Base-by-base conservation (phyloP, 352 stramenopile genomes). In the Phytophthora pinifolia region DNA sequence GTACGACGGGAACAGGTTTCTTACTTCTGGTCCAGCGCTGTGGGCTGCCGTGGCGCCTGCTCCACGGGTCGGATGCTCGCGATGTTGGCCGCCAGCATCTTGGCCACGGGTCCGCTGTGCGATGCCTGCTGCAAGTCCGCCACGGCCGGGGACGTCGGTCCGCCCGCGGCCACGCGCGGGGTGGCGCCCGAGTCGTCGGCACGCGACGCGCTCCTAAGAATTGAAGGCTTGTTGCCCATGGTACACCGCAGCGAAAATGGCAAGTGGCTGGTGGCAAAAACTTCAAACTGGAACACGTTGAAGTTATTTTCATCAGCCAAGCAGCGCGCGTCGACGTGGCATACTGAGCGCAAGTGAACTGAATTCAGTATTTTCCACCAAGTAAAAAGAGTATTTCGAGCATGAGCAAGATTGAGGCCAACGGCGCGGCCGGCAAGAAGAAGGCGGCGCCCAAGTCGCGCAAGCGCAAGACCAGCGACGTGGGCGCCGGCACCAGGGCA, bases 391-490 rank as follows among this genome's bases (percentile, higher is more conserved):
- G 9, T 35, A 33, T 41, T 39, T 48, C 34, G 22, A 48, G 15
- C 27, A 72, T 82, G 69, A 79, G 41, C 46, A 82, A 82, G 64
- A 59, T 22, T 1, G 57, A 59, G 22, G 33, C 39, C 14, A 61
- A 56, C 36, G 41, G 39, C 31, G 39, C 20, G 22, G 42, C 38
- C n/a, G 57, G 60, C 22, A 91, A 91, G 73, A 91, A 91, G 79
- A 91, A 91, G 68, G 74, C 51, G 27, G 55, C 71, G 31, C 58
- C 81, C 15, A 91, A 91, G 64, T 51, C 74, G 15, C 78, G 81
- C 25, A 91, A 91, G 66, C 81, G 81, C 56, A 91, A 91, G 61
- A 69, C 63, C 30, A 91, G 81, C 46, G 81, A 91, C 43, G 81
- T 68, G 1, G 65, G 64, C 14, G 36, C 59, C 1, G 56, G 54